Evolutionary conservation across 805 yeast species (phyloP), one percentile per base, ranked within the genome.

Genomic region (Pichia cabralensis): DNA sequence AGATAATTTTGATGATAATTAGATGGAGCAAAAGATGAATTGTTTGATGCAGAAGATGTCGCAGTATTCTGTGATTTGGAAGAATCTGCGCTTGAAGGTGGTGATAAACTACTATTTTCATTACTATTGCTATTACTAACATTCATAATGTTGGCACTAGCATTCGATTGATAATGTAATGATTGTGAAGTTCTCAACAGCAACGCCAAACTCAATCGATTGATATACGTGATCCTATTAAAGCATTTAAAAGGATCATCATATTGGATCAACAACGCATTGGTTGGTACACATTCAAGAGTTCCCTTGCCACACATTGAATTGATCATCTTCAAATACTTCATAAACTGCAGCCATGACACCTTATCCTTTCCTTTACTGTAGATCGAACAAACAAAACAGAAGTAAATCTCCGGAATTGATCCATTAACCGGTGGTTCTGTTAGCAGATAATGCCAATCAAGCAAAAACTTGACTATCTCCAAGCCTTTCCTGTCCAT

Each of bases 331-430:
- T 40, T 43, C 20, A 56, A 40, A 26, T 49, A 46, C 32, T 48
- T 53, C 26, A 55, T 36, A 15, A 55, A 56, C 24, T 55, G 60
- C 19, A 53, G 33, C 59, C 60, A 56, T 5, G 59, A 52, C 2
- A 56, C 58, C 31, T 53, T 53, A 31, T 56, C 60, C 27, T 50
- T 55, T 1, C 59, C 58, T 27, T 45, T 52, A 21, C 46, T 49
- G 26, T 53, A 54, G 8, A 44, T 43, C 3, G 55, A 48, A 8
- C 52, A 50, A 7, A 55, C 53, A 31, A 54, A 52, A 31, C 55
- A 51, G 31, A 54, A 55, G 35, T 56, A 56, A 3, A 49, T 46
- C 31, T 55, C 57, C 1, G 56, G 37, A 5, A 57, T 41, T 2
- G 48, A 40, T 3, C 62, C 62, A 11, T 42, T 43, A 5, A 57